phyloP scores from a whole-genome alignment of 148 eudicot species.

The Beta vulgaris region DNA sequence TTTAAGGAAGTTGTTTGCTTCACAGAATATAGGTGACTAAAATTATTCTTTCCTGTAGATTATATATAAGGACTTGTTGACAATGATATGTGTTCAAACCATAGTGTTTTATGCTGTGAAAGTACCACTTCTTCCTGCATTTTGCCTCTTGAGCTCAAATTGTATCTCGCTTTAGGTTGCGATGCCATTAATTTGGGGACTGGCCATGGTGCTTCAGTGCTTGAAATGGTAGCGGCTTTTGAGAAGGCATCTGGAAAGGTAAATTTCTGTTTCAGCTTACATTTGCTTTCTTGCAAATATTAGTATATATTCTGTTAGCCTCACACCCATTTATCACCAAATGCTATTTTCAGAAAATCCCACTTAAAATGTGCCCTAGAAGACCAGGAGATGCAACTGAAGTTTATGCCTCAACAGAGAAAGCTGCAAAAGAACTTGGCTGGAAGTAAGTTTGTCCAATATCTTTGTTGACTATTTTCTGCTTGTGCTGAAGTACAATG shows the following conservation, averaged over 20 bases:
- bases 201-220: conserved; percentile 77
- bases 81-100: not conserved
- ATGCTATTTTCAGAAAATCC: conserved; percentile 57
- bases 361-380: conserved; percentile 66
- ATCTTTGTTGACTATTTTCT: too few relatives aligned
- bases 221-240: conserved; percentile 85
- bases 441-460: conserved; percentile 64
- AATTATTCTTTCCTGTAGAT: not conserved
- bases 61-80: not conserved
- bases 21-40: conserved; percentile 47
- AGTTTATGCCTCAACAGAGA: conserved; percentile 74
- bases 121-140: not conserved
- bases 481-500: too few relatives aligned
- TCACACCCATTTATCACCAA: too few relatives aligned
- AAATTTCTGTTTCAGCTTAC: not conserved
- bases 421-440: conserved; percentile 78
- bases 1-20: conserved; percentile 55
- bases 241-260: conserved; percentile 91
- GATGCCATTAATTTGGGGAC: conserved; percentile 82
- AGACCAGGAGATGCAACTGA: conserved; percentile 82
- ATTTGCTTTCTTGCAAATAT: not conserved
- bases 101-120: too few relatives aligned
- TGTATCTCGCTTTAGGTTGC: conserved; percentile 44
- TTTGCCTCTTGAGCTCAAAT: not conserved
- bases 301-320: not conserved